These are phyloP conservation scores for Globisporangium sylvaticum DNA, from an alignment of 352 stramenopile genomes.

Conservation along the genomic window DNA sequence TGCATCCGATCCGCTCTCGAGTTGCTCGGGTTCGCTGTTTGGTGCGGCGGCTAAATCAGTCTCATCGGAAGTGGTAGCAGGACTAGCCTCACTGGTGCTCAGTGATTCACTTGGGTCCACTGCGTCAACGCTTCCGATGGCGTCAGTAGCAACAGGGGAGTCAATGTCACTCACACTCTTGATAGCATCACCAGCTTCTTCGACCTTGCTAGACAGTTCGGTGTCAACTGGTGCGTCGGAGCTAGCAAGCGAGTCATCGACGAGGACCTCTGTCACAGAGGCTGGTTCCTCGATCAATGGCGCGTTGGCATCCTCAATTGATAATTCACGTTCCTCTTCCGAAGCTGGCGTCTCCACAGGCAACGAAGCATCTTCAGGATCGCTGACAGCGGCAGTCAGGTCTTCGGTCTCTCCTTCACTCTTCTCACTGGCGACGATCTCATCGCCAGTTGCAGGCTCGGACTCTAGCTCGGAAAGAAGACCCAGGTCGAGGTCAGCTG, in stretches of 20 bases:
- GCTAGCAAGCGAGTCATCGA: neutral
- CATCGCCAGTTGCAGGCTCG: neutral
- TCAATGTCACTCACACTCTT: neutral
- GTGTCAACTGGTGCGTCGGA: neutral
- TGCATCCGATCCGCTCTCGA: neutral
- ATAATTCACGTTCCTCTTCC: neutral
- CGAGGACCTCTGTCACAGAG: neutral
- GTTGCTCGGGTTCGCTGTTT: neutral
- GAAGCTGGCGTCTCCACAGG: neutral
- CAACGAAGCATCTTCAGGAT: neutral
- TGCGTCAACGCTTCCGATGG: conserved; percentile 6
- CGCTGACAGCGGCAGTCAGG: neutral
- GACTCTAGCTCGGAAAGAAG: neutral
- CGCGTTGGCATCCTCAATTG: neutral
- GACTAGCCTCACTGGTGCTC: neutral
- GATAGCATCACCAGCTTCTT: neutral
- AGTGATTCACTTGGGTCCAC: neutral
- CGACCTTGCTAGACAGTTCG: neutral
- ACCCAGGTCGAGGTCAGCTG: neutral
- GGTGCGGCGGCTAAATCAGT: neutral
- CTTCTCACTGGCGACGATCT: neutral
- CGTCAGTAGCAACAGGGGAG: neutral
- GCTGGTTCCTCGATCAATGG: neutral
- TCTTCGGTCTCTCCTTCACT: neutral
- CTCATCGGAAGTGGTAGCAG: neutral